phyloP scores from a whole-genome alignment of 345 rosid genomes.

The Eucalyptus globulus region DNA sequence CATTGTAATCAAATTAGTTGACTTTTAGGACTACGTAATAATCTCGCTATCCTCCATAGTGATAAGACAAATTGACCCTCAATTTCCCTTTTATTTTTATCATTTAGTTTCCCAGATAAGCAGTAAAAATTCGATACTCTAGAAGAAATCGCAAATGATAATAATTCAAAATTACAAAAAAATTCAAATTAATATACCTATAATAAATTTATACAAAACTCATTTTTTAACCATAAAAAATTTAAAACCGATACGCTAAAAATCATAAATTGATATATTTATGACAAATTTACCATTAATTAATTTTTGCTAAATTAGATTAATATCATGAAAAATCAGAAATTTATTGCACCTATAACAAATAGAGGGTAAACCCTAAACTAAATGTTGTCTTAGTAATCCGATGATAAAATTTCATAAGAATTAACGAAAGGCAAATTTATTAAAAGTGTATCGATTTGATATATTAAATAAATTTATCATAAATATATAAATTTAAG shows the following conservation, averaged over 20 bases:
- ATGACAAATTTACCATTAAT: fast-evolving
- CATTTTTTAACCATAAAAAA: background rate
- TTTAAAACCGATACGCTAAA: fast-evolving
- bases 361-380: fast-evolving
- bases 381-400: no score
- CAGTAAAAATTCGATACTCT: background rate
- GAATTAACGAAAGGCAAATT: fast-evolving
- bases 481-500: no score
- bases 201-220: background rate
- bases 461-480: fast-evolving
- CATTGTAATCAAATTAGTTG: background rate
- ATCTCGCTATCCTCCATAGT: background rate
- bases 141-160: background rate
- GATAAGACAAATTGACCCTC: background rate
- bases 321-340: no score
- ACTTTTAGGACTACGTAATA: background rate
- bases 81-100: background rate
- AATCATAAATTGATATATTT: no score
- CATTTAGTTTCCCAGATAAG: background rate
- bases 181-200: no score
- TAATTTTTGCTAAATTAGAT: background rate
- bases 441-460: fast-evolving
- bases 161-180: no score
- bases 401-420: background rate
- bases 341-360: no score